Evolutionary conservation across 228 moss, liverwort and hornwort species (phyloP).

Genomic region (Sphagnum magellanicum): DNA sequence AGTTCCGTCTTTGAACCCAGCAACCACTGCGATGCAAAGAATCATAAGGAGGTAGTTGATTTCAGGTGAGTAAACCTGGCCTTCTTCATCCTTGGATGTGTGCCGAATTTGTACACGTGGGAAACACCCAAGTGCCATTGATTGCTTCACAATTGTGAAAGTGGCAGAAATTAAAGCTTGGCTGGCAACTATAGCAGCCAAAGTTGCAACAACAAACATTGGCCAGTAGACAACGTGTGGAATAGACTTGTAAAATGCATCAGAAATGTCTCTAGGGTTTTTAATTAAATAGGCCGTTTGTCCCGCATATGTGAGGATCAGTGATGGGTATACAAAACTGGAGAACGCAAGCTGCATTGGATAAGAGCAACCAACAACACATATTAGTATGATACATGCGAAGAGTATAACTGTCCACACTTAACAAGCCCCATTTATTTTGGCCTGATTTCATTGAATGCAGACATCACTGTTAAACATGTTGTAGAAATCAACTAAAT

Average conservation of each 20-base stretch:
- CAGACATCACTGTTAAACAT: too few relatives aligned
- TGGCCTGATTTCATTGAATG: too few relatives aligned
- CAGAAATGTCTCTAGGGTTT: neutral
- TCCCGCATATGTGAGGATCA: constrained; percentile 11
- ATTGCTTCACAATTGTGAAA: constrained; percentile 19
- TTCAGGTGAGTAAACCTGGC: constrained; percentile 16
- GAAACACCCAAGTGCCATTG: constrained; percentile 8
- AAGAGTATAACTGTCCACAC: too few relatives aligned
- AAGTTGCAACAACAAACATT: constrained; percentile 9
- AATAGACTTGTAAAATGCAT: constrained; percentile 13
- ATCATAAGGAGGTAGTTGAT: constrained; percentile 12
- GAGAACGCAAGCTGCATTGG: constrained; percentile 9
- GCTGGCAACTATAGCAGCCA: constrained; percentile 17
- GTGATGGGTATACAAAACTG: constrained; percentile 12
- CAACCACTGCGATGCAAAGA: constrained; percentile 7
- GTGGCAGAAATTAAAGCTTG: constrained; percentile 15
- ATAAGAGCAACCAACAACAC: neutral
- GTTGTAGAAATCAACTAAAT: too few relatives aligned
- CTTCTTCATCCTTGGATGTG: constrained; percentile 7
- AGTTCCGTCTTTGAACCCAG: constrained; percentile 10
- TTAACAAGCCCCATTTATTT: too few relatives aligned
- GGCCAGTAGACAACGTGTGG: constrained; percentile 5
- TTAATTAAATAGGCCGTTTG: constrained; percentile 11
- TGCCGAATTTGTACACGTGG: constrained; percentile 16
- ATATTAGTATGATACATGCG: too few relatives aligned